Evolutionary conservation across 352 stramenopile species (phyloP).

Genomic region (Globisporangium iwayamae): DNA sequence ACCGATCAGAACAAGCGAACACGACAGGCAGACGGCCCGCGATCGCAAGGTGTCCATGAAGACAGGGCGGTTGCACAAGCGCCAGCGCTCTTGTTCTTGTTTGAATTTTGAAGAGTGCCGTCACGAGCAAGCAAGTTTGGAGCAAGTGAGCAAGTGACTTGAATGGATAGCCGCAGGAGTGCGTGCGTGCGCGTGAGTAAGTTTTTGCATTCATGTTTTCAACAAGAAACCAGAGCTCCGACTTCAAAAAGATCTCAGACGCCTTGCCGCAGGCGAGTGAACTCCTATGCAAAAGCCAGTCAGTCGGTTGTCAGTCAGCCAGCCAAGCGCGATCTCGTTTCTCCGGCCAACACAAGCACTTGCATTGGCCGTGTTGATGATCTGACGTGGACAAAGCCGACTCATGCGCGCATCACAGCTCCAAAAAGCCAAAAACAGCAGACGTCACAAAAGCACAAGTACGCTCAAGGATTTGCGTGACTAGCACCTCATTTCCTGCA

Average conservation of each 20-base stretch:
- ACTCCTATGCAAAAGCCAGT: not conserved
- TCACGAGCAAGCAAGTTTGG: not conserved
- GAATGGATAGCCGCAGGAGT: not conserved
- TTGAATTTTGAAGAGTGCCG: not conserved
- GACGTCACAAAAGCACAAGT: not conserved
- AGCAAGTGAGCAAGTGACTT: not conserved
- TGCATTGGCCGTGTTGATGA: conserved; percentile 1
- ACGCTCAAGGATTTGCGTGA: conserved; percentile 2
- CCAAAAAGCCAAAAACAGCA: not conserved
- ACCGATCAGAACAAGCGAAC: not conserved
- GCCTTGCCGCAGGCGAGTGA: not conserved
- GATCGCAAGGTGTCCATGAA: conserved; percentile 9
- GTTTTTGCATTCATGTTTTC: not conserved
- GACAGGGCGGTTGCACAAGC: not conserved
- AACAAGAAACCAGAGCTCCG: conserved; percentile 1
- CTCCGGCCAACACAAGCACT: not conserved
- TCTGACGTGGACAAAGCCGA: not conserved
- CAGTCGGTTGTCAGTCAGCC: not conserved
- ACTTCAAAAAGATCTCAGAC: conserved; percentile 8
- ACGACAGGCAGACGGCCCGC: not conserved
- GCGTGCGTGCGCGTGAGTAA: not conserved
- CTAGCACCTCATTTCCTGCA: not conserved
- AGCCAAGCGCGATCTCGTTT: not conserved
- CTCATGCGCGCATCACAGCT: not conserved
- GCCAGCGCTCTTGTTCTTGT: not conserved